Evolutionary conservation across 164 flowering plant species (phyloP).

Genomic region (Paratinospora sagittata): DNA sequence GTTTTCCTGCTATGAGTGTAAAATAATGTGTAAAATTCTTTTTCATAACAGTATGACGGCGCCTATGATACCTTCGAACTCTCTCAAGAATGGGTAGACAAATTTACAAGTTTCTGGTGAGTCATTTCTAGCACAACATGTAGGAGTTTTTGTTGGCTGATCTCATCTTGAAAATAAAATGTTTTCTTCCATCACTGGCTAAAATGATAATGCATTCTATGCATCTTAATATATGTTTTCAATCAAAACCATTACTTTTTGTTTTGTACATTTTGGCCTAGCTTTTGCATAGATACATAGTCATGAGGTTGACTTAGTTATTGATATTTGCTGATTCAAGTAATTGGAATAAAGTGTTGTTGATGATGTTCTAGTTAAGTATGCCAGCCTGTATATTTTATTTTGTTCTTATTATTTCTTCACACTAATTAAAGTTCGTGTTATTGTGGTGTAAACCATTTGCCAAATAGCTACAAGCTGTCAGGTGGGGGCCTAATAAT

Average conservation of each 20-base stretch:
- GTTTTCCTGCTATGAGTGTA: background rate
- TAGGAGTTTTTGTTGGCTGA: background rate
- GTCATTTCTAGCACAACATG: conserved; percentile 5
- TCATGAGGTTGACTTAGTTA: background rate
- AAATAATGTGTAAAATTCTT: background rate
- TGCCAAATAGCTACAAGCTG: background rate
- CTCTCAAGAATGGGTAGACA: conserved; percentile 71
- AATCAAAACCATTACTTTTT: background rate
- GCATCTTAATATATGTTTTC: background rate
- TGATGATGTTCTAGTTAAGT: background rate
- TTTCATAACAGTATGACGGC: conserved; percentile 74
- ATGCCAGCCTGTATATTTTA: background rate
- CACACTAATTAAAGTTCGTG: background rate
- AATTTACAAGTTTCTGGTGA: conserved; percentile 71
- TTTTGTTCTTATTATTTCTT: background rate
- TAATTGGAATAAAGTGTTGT: background rate
- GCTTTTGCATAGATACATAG: background rate
- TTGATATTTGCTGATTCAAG: background rate
- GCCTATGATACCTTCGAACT: conserved; percentile 67
- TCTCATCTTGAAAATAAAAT: background rate
- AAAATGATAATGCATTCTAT: background rate
- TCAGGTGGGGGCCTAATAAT: background rate
- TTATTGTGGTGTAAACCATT: too few relatives aligned
- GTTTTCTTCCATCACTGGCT: background rate
- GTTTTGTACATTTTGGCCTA: background rate